Evolutionary conservation across 2,329 filamentous ascomycete genomes (phyloP).

Genomic region (Ceratocystis diversiconidia): DNA sequence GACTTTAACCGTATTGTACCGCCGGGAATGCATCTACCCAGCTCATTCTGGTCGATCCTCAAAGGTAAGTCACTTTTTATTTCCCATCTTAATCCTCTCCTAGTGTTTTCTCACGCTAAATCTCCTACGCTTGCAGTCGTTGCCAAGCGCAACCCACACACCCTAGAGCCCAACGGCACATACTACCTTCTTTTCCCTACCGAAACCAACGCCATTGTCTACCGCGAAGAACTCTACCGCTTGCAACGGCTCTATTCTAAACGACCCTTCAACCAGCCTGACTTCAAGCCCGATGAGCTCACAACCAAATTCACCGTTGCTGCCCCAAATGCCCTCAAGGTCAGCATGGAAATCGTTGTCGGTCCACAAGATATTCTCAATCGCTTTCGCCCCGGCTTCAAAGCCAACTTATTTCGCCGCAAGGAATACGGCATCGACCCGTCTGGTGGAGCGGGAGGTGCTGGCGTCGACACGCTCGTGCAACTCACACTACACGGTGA

Average conservation of each 20-base stretch:
- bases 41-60: conserved; percentile 50
- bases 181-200: conserved; percentile 59
- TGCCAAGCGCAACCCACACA: conserved; percentile 48
- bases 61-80: conserved; percentile 30
- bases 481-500: conserved; percentile 25
- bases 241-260: conserved; percentile 24
- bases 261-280: conserved; percentile 30
- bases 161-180: conserved; percentile 46
- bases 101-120: background rate
- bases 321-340: conserved; percentile 17
- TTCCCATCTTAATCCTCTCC: background rate
- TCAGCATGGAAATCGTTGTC: conserved; percentile 18
- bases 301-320: conserved; percentile 16
- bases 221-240: conserved; percentile 32
- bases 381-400: conserved; percentile 17
- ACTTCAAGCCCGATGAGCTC: conserved; percentile 10
- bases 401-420: conserved; percentile 16
- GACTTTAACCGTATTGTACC: conserved; percentile 58
- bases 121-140: conserved; percentile 33
- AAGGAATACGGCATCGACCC: conserved; percentile 14
- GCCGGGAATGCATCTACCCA: conserved; percentile 48
- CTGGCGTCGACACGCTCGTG: conserved; percentile 21
- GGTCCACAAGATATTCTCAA: conserved; percentile 13
- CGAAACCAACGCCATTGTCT: conserved; percentile 43
- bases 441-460: background rate